Evolutionary conservation across 805 yeast species (phyloP).

Genomic region (Cephaloascus fragrans): DNA sequence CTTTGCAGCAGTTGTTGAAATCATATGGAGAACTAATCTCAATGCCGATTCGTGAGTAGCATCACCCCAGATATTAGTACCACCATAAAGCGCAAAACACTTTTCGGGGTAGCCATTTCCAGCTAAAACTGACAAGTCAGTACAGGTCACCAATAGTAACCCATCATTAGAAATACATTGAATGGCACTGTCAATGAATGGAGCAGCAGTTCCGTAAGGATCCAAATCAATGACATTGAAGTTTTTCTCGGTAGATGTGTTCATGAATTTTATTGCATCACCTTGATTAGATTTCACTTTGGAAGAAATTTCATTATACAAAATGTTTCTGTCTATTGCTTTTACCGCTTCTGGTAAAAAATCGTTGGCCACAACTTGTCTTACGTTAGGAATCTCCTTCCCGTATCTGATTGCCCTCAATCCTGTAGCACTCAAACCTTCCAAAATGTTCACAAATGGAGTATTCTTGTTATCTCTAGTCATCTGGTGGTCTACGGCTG

Average conservation of each 20-base stretch:
- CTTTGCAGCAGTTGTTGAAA: slow-evolving; percentile 79
- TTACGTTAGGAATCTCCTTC: slow-evolving; percentile 74
- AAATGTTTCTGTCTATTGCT: slow-evolving; percentile 64
- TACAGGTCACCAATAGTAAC: slow-evolving; percentile 81
- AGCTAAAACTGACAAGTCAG: slow-evolving; percentile 92
- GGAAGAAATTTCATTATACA: slow-evolving; percentile 48
- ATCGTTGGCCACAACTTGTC: slow-evolving; percentile 81
- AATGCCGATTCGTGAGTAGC: slow-evolving; percentile 91
- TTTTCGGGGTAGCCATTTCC: slow-evolving; percentile 96
- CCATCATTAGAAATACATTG: slow-evolving; percentile 83
- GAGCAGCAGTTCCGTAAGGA: slow-evolving; percentile 97
- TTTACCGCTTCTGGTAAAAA: slow-evolving; percentile 77
- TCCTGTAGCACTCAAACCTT: slow-evolving; percentile 93
- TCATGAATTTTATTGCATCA: slow-evolving; percentile 86
- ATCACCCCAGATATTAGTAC: slow-evolving; percentile 77
- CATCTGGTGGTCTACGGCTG: background rate
- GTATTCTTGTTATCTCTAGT: slow-evolving; percentile 1
- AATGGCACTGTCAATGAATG: slow-evolving; percentile 87
- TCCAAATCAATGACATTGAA: slow-evolving; percentile 90
- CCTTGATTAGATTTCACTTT: slow-evolving; percentile 65
- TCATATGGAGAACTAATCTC: slow-evolving; percentile 67
- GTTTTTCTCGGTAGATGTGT: slow-evolving; percentile 28
- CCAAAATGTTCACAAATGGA: slow-evolving; percentile 63
- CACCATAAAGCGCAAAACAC: slow-evolving; percentile 92
- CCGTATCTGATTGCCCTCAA: slow-evolving; percentile 89